Percentiles rank a stretch among this genome's conserved stretches.
Conservation (phyloP, 352 stramenopile species). For the Globisporangium apiculatum region DNA sequence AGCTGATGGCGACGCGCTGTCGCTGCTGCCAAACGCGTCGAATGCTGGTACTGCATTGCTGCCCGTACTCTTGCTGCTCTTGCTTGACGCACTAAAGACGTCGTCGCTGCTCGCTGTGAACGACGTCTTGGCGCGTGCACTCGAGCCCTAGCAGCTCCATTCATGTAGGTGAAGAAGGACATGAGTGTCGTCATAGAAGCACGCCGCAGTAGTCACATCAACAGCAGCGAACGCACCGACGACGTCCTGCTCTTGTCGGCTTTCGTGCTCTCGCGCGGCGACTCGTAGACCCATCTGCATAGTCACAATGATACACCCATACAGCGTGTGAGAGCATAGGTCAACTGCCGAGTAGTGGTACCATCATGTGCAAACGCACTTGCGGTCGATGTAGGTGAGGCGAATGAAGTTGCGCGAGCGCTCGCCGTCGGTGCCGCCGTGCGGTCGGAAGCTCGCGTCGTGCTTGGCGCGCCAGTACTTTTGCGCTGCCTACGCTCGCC, state of each 20-base stretch:
- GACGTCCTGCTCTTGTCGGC: constrained; percentile 27
- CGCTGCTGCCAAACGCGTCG: constrained; percentile 23
- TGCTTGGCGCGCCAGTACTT: constrained; percentile 84
- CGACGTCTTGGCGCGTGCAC: constrained; percentile 27
- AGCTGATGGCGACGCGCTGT: constrained; percentile 3
- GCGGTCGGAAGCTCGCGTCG: constrained; percentile 72
- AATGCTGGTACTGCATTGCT: constrained; percentile 20
- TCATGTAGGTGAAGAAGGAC: neutral
- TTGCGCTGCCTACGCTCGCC: constrained; percentile 45
- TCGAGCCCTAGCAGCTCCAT: neutral
- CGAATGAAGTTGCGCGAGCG: constrained; percentile 87
- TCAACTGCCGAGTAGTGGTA: too few relatives aligned
- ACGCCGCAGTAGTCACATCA: neutral
- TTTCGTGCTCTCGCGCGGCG: constrained; percentile 43
- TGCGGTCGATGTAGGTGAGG: constrained; percentile 82
- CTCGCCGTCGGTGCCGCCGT: constrained; percentile 65
- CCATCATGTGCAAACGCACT: constrained; percentile 27
- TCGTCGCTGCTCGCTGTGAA: constrained; percentile 25
- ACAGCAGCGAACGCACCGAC: constrained; percentile 21
- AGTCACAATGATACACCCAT: neutral
- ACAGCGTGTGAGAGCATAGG: neutral
- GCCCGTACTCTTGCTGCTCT: neutral
- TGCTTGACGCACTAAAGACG: constrained; percentile 36
- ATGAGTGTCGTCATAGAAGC: neutral
- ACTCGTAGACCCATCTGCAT: constrained; percentile 73